These are phyloP conservation scores for Herpotrichia juniperi DNA, from an alignment of 2,329 filamentous ascomycete species.

Conservation along the genomic window DNA sequence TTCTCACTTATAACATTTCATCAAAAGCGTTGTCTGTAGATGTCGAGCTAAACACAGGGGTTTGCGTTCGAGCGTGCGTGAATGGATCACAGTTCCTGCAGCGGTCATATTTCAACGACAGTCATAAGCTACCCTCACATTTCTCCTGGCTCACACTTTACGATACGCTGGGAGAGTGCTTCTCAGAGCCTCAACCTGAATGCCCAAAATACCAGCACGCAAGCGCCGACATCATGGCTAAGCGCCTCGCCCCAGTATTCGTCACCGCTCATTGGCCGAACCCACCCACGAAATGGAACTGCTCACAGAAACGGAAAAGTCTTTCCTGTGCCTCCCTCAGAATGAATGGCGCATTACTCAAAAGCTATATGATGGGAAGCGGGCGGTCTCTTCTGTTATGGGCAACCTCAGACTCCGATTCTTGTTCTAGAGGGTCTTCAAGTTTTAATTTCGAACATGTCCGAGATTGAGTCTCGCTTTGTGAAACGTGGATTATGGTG, in stretches of 20 bases:
- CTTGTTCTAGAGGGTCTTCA: neutral
- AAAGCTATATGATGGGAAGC: neutral
- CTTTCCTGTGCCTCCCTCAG: neutral
- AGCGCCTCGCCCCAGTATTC: neutral
- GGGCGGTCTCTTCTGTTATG: neutral
- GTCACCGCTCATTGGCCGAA: neutral
- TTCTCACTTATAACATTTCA: too few species aligned
- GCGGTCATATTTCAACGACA: too few species aligned
- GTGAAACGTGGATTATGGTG: conserved; percentile 16
- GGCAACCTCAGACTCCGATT: neutral
- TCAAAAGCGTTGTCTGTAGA: too few species aligned
- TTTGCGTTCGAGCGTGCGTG: too few species aligned
- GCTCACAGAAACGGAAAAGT: neutral
- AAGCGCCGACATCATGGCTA: neutral
- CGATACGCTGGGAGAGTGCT: too few species aligned
- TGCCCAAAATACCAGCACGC: neutral
- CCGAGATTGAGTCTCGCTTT: conserved; percentile 14
- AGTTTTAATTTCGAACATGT: conserved; percentile 3
- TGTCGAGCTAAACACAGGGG: too few species aligned
- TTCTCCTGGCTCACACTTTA: too few species aligned
- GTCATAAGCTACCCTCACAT: too few species aligned
- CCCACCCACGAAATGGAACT: neutral
- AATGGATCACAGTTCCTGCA: too few species aligned
- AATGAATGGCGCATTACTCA: neutral
- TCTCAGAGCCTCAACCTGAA: neutral